These are phyloP conservation scores for Rhizopus delemar DNA, from an alignment of 371 early-diverging fungal species.

Conservation along the genomic window DNA sequence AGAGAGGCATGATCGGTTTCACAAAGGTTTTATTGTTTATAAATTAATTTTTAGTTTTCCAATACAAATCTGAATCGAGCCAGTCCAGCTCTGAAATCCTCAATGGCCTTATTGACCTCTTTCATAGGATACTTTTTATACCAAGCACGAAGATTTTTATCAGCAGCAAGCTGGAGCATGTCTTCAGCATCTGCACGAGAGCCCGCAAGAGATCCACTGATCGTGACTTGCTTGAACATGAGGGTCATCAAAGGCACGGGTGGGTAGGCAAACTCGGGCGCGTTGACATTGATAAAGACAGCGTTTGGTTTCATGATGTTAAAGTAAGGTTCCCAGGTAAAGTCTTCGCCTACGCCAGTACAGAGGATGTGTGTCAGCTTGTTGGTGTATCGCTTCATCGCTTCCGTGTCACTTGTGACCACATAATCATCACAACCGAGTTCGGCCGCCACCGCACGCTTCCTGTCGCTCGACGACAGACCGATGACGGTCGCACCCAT, in stretches of 20 bases:
- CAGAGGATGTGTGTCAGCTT: conserved; percentile 39
- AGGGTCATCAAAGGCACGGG: conserved; percentile 18
- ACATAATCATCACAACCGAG: conserved; percentile 21
- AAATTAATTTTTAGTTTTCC: conserved; percentile 31
- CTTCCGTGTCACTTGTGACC: conserved; percentile 33
- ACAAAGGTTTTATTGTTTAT: no score
- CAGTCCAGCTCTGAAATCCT: conserved; percentile 55
- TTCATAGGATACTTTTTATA: conserved; percentile 62
- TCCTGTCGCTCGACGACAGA: conserved; percentile 34
- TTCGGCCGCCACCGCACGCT: conserved; percentile 32
- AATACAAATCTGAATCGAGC: conserved; percentile 67
- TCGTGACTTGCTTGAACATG: conserved; percentile 36
- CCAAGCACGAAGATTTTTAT: conserved; percentile 62
- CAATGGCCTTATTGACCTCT: conserved; percentile 60
- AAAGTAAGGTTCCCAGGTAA: conserved; percentile 18
- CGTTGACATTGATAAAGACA: conserved; percentile 58
- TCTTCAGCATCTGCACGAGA: conserved; percentile 48
- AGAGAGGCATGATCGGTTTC: no score
- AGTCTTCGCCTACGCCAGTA: conserved; percentile 44
- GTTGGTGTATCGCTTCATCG: conserved; percentile 50
- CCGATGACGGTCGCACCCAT: conserved; percentile 67
- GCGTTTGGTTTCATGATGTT: conserved; percentile 26
- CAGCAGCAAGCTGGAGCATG: conserved; percentile 68
- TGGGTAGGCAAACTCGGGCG: conserved; percentile 55
- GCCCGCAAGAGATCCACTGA: conserved; percentile 73